Conservation (phyloP, 163 green algal genomes). For the Volvox carteri region DNA sequence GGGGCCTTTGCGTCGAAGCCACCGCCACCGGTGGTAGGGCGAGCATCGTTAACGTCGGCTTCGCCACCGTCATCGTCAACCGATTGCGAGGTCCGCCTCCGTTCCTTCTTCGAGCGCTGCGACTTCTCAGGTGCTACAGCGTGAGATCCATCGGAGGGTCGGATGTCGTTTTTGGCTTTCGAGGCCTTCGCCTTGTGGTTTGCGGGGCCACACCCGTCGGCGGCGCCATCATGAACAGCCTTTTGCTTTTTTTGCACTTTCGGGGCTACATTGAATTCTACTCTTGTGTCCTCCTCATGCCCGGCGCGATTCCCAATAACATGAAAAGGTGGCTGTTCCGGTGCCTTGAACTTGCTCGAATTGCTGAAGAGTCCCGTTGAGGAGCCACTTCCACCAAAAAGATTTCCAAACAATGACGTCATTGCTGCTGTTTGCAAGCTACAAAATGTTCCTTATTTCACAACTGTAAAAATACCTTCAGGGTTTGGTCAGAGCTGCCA, state of each 20-base stretch:
- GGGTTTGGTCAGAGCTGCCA: too few species aligned
- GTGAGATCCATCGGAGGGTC: not conserved
- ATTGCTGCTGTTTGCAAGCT: not conserved
- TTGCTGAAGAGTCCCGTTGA: not conserved
- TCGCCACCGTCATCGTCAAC: not conserved
- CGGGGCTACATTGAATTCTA: not conserved
- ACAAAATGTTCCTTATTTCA: too few species aligned
- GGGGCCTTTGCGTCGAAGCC: not conserved
- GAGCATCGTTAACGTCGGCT: not conserved
- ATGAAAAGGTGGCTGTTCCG: not conserved
- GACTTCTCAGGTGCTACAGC: not conserved
- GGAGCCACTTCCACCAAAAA: slow-evolving; percentile 2
- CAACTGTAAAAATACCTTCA: not conserved
- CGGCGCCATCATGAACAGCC: not conserved
- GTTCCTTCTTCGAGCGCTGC: not conserved
- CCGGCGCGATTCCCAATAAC: not conserved
- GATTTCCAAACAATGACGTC: slow-evolving; percentile 29
- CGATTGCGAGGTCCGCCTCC: not conserved
- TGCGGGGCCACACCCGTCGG: not conserved
- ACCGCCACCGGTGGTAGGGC: not conserved
- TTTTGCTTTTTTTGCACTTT: slow-evolving; percentile 18
- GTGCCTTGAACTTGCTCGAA: slow-evolving; percentile 30
- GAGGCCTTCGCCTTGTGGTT: not conserved
- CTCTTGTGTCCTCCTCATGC: not conserved
- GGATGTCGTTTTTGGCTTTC: not conserved